Evolutionary conservation across 371 early-diverging fungal genomes (phyloP), one percentile per base, ranked within the genome.

Genomic region (Mortierella sp.): DNA sequence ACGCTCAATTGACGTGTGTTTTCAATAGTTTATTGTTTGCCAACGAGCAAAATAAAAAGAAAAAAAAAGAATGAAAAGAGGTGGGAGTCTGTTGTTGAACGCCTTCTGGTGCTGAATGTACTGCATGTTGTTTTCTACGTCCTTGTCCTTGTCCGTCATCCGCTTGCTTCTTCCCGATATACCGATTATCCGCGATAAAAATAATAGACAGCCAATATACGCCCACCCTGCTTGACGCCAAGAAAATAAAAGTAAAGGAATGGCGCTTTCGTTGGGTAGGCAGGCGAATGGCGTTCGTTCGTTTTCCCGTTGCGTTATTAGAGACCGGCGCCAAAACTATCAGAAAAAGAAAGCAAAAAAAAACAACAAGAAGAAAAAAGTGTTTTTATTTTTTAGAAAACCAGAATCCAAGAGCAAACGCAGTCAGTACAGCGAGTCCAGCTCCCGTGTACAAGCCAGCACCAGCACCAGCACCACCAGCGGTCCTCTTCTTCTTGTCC

Each of bases 401-500:
- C 79, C 79, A 80, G 79, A 82, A 82, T 40, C 88, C 88, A 80
- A 88, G 81, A 64, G 79, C 87, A 79, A 88, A 80, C n/a, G 85
- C 88, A 64, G 88, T 84, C 87, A 88, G 81, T 83, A 87, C 88
- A 67, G 77, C 81, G 72, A 85, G 81, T 77, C 84, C 80, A 78
- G 85, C 82, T 79, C 86, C 86, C 64, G 81, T 48, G 72, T 77
- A 87, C 76, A 80, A 19, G 26, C 88, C 86, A 16, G 74, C 74
- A 77, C 53, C 72, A 73, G 55, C 76, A 76, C 75, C 75, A 75
- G 61, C 72, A 54, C 75, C 74, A 51, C 72, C 64, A 28, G 40
- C 71, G 19, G 31, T 40, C 69, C 50, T 69, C 54, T 71, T 74
- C 48, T 80, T 81, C 57, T 72, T 71, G 24, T 70, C 73, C 31